These are phyloP conservation scores for Fistulina hepatica DNA, from an alignment of 1,284 basidiomycete species.

Conservation along the genomic window DNA sequence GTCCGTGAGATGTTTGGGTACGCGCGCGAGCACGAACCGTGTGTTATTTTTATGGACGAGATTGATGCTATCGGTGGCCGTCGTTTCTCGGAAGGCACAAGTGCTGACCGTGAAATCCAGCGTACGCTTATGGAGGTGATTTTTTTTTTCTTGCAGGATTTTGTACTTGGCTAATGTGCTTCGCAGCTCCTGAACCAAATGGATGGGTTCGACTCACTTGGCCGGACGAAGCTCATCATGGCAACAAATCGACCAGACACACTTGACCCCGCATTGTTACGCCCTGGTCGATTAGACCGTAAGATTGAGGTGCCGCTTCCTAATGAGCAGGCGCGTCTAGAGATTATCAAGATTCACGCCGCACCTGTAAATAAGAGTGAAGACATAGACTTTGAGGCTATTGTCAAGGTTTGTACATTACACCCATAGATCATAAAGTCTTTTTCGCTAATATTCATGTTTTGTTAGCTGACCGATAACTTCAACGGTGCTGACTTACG, in stretches of 20 bases:
- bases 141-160: background rate
- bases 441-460: background rate
- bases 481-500: constrained; percentile 96
- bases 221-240: constrained; percentile 97
- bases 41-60: constrained; percentile 99
- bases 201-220: constrained; percentile 98
- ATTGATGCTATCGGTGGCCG: constrained; percentile 96
- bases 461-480: constrained; percentile 64
- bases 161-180: constrained; percentile 1
- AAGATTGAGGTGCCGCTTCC: constrained; percentile 98
- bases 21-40: constrained; percentile 94
- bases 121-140: constrained; percentile 94
- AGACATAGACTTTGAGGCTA: constrained; percentile 93
- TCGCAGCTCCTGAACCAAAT: constrained; percentile 93
- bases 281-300: constrained; percentile 91
- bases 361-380: constrained; percentile 91
- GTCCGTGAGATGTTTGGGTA: constrained; percentile 99
- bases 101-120: constrained; percentile 97
- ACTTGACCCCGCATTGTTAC: constrained; percentile 91
- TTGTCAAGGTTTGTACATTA: constrained; percentile 68
- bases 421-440: background rate
- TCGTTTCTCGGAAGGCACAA: constrained; percentile 96
- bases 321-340: constrained; percentile 90
- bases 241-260: constrained; percentile 96
- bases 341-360: constrained; percentile 97